Conservation (phyloP, 768 basidiomycete species). For the Termitomyces sp. region DNA sequence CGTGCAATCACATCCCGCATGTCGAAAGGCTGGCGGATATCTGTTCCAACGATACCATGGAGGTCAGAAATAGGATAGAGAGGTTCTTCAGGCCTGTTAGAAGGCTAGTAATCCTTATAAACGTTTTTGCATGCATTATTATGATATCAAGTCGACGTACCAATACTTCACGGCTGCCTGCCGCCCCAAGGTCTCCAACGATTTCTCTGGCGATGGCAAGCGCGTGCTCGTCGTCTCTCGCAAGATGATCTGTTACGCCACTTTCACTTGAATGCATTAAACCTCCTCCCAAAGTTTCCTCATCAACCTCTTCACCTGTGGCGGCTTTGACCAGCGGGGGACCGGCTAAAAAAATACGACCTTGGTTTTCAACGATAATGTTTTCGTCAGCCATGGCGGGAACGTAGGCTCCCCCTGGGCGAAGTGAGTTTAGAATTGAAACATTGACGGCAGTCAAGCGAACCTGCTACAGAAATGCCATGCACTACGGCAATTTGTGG, state of each 20-base stretch:
- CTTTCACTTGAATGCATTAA: constrained; percentile 89
- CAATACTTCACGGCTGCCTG: constrained; percentile 41
- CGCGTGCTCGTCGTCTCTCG: constrained; percentile 81
- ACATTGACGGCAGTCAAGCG: constrained; percentile 1
- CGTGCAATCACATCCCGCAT: constrained; percentile 93
- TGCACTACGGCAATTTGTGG: constrained; percentile 93
- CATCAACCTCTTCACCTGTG: constrained; percentile 89
- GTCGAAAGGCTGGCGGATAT: constrained; percentile 83
- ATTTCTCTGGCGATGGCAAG: constrained; percentile 73
- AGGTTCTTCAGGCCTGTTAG: constrained; percentile 59
- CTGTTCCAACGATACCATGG: constrained; percentile 89
- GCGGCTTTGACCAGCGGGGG: constrained; percentile 94
- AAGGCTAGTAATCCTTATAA: constrained; percentile 36
- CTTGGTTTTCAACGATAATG: constrained; percentile 86
- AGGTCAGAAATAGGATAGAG: constrained; percentile 77
- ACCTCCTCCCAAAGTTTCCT: constrained; percentile 88
- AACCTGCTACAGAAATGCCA: constrained; percentile 88
- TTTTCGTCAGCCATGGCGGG: constrained; percentile 97
- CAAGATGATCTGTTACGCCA: constrained; percentile 87
- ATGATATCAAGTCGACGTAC: constrained; percentile 30
- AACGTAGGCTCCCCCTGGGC: constrained; percentile 81
- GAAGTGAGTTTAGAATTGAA: constrained; percentile 3
- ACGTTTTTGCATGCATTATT: neutral
- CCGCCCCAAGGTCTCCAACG: constrained; percentile 69
- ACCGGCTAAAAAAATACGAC: constrained; percentile 90